phyloP scores from a whole-genome alignment of 345 rosid species.

The Angophora floribunda region DNA sequence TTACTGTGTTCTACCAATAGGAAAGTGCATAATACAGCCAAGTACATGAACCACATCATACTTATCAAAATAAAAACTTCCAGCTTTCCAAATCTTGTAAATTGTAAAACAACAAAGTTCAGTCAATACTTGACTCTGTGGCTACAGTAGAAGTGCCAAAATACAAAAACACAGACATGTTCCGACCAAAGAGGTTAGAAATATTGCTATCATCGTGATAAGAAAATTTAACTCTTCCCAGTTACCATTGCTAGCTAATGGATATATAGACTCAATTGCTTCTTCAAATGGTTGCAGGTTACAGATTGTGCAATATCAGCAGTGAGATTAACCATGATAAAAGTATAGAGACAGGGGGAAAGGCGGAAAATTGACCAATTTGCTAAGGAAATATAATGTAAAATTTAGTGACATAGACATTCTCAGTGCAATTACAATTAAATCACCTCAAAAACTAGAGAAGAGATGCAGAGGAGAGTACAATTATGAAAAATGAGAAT shows the following conservation, averaged over 20 bases:
- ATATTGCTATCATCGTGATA: neutral
- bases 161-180: neutral
- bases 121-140: neutral
- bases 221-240: neutral
- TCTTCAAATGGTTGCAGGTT: neutral
- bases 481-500: neutral
- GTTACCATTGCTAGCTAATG: neutral
- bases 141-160: neutral
- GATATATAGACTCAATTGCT: neutral
- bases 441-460: neutral
- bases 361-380: neutral
- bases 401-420: neutral
- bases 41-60: neutral
- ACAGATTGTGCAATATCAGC: neutral
- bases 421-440: neutral
- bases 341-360: neutral
- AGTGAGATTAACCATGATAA: neutral
- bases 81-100: neutral
- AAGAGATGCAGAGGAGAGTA: neutral
- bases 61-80: neutral
- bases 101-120: neutral
- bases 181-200: neutral
- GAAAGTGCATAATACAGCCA: neutral
- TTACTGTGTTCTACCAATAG: conserved; percentile 50
- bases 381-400: neutral